Percentiles rank a stretch among this genome's conserved stretches.
phyloP scores from a whole-genome alignment of 1,284 basidiomycete genomes.

The Microbotryomycetes sp. region DNA sequence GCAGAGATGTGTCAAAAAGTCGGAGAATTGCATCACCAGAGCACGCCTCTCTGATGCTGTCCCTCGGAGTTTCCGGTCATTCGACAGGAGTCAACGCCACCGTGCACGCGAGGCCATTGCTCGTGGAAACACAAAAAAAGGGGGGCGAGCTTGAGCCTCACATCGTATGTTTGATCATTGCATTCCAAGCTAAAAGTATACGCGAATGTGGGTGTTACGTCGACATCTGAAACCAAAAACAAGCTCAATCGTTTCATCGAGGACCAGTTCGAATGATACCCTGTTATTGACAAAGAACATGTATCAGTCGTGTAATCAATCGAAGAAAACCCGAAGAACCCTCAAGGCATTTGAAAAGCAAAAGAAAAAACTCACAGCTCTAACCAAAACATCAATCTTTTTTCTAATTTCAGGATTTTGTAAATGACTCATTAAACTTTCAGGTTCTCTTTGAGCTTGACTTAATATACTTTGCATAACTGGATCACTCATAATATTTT shows the following conservation, averaged over 20 bases:
- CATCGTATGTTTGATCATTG: no score
- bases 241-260: constrained; percentile 1
- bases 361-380: constrained; percentile 14
- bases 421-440: constrained; percentile 91
- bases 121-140: no score
- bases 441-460: constrained; percentile 86
- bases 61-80: no score
- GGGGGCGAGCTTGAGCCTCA: no score
- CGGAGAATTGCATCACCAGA: no score
- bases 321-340: background rate
- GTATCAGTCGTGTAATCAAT: background rate
- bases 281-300: background rate
- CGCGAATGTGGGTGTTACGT: no score
- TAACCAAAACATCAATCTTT: constrained; percentile 84
- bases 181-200: no score
- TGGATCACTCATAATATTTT: constrained; percentile 78
- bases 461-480: constrained; percentile 85
- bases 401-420: constrained; percentile 78
- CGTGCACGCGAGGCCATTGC: no score
- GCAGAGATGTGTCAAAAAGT: no score
- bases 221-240: background rate
- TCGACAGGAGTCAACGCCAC: no score
- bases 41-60: no score
- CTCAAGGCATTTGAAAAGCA: background rate
- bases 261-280: constrained; percentile 30